A percentile compares a stretch with the other conserved stretches of the same genome.
Evolutionary conservation across 371 early-diverging fungal species (phyloP).

Genomic region (Lichtheimia hyalospora): DNA sequence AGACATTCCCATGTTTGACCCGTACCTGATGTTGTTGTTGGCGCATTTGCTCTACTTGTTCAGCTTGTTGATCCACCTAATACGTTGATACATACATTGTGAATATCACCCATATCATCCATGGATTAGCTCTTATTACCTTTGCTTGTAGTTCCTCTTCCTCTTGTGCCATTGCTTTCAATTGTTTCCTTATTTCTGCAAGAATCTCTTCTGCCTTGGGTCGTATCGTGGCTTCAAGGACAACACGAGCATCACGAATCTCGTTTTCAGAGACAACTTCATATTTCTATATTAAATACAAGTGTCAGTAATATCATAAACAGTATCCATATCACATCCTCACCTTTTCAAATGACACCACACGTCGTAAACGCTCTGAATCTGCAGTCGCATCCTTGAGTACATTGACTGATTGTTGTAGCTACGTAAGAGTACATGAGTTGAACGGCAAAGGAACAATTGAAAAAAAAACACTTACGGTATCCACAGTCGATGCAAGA

Average conservation of each 20-base stretch:
- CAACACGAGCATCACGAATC: conserved; percentile 5
- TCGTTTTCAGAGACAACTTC: conserved; percentile 15
- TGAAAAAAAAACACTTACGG: neutral
- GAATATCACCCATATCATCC: neutral
- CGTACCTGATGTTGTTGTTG: neutral
- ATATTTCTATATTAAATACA: conserved; percentile 1
- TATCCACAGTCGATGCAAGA: conserved; percentile 3
- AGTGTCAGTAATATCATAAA: neutral
- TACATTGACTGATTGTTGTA: conserved; percentile 6
- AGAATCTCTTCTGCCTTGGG: conserved; percentile 8
- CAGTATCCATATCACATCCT: neutral
- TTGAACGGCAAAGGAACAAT: neutral
- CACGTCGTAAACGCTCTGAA: conserved; percentile 5
- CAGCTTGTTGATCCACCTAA: conserved; percentile 1
- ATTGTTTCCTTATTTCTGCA: neutral
- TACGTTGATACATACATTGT: too few species aligned
- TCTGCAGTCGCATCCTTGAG: conserved; percentile 2
- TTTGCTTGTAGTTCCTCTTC: conserved; percentile 6
- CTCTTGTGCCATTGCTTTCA: conserved; percentile 6
- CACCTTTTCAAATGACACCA: conserved; percentile 10
- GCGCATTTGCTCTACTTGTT: neutral
- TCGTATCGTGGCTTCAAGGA: conserved; percentile 1
- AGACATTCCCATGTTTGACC: too few species aligned
- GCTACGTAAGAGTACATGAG: neutral
- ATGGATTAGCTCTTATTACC: neutral